These are phyloP conservation scores for Elymus sibiricus DNA, from an alignment of 176 grass and related monocot genomes.

Conservation along the genomic window DNA sequence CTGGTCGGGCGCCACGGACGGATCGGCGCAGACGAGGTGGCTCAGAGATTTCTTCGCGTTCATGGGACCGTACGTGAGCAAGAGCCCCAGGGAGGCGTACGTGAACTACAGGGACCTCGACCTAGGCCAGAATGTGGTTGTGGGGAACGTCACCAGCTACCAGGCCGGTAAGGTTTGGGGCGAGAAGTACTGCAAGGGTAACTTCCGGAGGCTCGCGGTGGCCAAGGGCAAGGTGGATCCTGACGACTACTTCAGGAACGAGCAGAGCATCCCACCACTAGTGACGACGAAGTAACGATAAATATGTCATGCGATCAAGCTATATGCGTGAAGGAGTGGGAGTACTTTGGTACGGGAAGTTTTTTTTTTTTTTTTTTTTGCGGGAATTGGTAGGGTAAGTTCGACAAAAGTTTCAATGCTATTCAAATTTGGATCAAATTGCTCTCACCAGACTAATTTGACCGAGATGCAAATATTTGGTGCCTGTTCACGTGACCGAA, in stretches of 20 bases:
- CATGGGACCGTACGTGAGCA: constrained; percentile 39
- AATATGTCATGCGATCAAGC: too few species aligned
- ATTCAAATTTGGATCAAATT: too few species aligned
- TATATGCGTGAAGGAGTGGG: neutral
- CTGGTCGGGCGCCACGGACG: neutral
- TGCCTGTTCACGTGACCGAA: too few species aligned
- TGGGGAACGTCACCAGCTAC: constrained; percentile 38
- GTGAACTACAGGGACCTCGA: constrained; percentile 58
- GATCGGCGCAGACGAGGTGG: constrained; percentile 20
- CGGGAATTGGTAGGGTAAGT: too few species aligned
- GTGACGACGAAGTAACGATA: neutral
- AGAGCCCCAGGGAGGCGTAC: constrained; percentile 42
- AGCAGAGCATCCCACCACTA: constrained; percentile 50
- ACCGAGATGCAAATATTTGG: too few species aligned
- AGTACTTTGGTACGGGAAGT: too few species aligned
- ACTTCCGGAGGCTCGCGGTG: constrained; percentile 35
- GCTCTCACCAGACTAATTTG: too few species aligned
- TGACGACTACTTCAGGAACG: constrained; percentile 52
- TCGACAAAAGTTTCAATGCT: too few species aligned
- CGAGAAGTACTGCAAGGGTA: constrained; percentile 32
- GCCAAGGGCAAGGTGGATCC: constrained; percentile 43
- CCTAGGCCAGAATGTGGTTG: constrained; percentile 28
- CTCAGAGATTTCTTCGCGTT: constrained; percentile 20
- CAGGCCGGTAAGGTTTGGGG: constrained; percentile 36
- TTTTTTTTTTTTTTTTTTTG: too few species aligned